These are phyloP conservation scores for Radiomyces spectabilis DNA, from an alignment of 192 early-diverging fungal genomes.

Conservation along the genomic window DNA sequence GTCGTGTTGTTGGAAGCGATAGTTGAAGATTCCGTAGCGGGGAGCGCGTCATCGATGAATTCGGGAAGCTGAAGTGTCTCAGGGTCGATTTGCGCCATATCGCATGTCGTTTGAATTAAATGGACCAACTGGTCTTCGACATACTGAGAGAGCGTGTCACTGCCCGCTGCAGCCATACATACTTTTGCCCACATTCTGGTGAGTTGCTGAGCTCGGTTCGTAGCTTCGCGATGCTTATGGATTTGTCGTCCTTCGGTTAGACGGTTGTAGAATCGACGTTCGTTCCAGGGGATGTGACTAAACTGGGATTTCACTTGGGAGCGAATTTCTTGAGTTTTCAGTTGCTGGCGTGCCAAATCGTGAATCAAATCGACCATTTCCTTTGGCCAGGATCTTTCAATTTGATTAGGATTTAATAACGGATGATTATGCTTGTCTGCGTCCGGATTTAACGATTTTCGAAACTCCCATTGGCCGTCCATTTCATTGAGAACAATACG, in stretches of 20 bases:
- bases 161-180: conserved; percentile 2
- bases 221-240: conserved; percentile 30
- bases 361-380: conserved; percentile 35
- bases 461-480: conserved; percentile 32
- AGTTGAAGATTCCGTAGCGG: too few species aligned
- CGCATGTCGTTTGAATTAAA: conserved; percentile 4
- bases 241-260: conserved; percentile 42
- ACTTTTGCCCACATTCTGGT: conserved; percentile 34
- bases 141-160: conserved; percentile 12
- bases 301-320: conserved; percentile 37
- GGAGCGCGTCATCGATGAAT: too few species aligned
- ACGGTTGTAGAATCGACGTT: conserved; percentile 46
- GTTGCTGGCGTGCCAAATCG: conserved; percentile 30
- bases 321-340: conserved; percentile 29
- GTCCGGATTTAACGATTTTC: conserved; percentile 40
- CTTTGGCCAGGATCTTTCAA: conserved; percentile 38
- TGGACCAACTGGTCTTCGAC: conserved; percentile 3
- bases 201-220: conserved; percentile 29
- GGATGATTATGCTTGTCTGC: conserved; percentile 41
- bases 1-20: too few species aligned
- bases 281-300: conserved; percentile 42
- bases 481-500: conserved; percentile 42
- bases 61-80: neutral
- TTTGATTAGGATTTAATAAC: conserved; percentile 33
- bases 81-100: conserved; percentile 4